These are phyloP conservation scores for Trametes punicea DNA, from an alignment of 768 basidiomycete genomes.

Conservation along the genomic window DNA sequence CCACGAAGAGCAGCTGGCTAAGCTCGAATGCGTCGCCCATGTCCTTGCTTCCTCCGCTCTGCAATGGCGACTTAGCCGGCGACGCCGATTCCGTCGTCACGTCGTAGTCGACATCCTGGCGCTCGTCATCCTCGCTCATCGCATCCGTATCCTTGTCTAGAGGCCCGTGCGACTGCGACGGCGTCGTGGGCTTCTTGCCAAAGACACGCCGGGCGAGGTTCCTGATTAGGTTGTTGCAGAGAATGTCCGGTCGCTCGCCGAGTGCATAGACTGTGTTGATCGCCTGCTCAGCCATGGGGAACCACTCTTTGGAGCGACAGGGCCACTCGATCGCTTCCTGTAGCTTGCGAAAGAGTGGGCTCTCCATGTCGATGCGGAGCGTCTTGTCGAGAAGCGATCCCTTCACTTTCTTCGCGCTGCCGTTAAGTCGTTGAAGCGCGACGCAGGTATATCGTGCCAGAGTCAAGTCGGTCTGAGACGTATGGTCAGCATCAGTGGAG, in stretches of 20 bases:
- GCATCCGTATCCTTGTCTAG: conserved; percentile 42
- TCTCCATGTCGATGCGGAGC: conserved; percentile 83
- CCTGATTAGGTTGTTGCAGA: conserved; percentile 80
- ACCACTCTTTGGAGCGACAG: conserved; percentile 89
- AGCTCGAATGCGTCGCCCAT: conserved; percentile 82
- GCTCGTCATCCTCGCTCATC: conserved; percentile 53
- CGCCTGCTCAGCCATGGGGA: conserved; percentile 92
- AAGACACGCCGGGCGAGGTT: conserved; percentile 78
- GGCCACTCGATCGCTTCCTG: conserved; percentile 78
- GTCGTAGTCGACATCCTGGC: conserved; percentile 5
- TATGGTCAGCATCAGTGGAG: background rate
- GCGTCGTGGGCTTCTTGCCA: conserved; percentile 8
- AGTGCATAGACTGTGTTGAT: conserved; percentile 95
- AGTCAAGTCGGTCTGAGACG: conserved; percentile 71
- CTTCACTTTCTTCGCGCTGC: conserved; percentile 96
- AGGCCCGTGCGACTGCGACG: conserved; percentile 23
- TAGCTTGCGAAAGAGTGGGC: conserved; percentile 78
- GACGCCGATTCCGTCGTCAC: background rate
- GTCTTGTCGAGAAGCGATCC: conserved; percentile 89
- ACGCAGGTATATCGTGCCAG: conserved; percentile 93
- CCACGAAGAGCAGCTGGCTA: conserved; percentile 90
- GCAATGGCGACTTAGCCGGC: conserved; percentile 7
- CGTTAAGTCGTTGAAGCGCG: conserved; percentile 87
- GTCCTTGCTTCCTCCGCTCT: conserved; percentile 39
- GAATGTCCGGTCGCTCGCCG: conserved; percentile 85